Conservation (phyloP, 2,329 filamentous ascomycete genomes). For the Penicillium janthinellum region DNA sequence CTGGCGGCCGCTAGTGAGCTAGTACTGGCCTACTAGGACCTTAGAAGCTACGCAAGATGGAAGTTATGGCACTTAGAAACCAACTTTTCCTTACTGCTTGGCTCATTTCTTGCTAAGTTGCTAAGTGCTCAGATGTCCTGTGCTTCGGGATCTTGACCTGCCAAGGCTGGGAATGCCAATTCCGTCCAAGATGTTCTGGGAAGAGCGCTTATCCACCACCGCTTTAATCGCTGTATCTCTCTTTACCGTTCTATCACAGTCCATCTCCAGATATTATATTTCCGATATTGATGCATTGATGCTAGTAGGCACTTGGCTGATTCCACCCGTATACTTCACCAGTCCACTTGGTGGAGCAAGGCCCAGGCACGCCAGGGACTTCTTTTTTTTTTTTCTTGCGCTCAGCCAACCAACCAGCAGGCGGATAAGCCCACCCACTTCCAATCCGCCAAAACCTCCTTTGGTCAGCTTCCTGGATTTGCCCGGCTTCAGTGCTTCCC, state of each 20-base stretch:
- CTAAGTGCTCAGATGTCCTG: neutral
- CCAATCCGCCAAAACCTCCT: neutral
- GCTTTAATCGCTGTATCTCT: neutral
- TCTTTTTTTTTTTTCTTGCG: neutral
- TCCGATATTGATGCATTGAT: neutral
- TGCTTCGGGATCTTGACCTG: neutral
- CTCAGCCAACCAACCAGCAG: neutral
- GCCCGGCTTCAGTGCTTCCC: neutral
- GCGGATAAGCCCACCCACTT: neutral
- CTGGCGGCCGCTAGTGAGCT: too few relatives aligned
- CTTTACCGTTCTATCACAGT: neutral
- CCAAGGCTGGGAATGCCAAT: constrained; percentile 18
- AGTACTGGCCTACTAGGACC: too few relatives aligned
- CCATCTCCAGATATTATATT: neutral
- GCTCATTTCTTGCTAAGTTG: neutral
- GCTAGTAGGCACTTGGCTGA: neutral
- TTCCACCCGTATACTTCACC: neutral
- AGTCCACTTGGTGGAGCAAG: neutral
- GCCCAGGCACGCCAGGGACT: neutral
- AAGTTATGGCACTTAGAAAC: too few relatives aligned
- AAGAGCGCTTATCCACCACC: neutral
- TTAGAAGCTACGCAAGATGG: too few relatives aligned
- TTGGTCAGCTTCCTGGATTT: neutral
- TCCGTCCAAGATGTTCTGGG: constrained; percentile 14
- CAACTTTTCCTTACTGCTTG: too few relatives aligned